Conservation (phyloP, 106 monocot genomes). For the Dioscorea zingiberensis region DNA sequence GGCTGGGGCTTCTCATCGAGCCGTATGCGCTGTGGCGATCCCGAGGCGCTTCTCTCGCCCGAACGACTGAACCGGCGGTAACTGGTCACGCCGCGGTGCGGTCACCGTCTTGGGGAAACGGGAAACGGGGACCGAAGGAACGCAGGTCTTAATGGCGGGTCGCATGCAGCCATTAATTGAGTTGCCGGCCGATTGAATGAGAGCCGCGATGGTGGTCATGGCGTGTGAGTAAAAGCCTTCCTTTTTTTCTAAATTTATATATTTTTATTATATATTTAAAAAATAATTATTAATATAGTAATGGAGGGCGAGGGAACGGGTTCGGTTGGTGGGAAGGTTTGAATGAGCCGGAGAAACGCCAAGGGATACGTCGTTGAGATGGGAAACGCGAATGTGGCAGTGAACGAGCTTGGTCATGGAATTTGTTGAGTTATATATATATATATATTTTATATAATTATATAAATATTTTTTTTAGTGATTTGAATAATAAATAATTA, state of each 20-base stretch:
- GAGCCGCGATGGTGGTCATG: not conserved
- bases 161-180: slow-evolving; percentile 18
- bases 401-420: too few relatives aligned
- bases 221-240: not conserved
- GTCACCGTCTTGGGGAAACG: slow-evolving; percentile 1
- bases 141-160: slow-evolving; percentile 11
- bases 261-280: too few relatives aligned
- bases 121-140: not conserved
- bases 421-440: too few relatives aligned
- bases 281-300: too few relatives aligned
- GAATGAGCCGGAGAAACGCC: too few relatives aligned
- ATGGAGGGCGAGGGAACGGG: too few relatives aligned
- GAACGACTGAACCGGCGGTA: slow-evolving; percentile 56
- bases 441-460: too few relatives aligned
- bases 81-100: not conserved
- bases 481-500: too few relatives aligned
- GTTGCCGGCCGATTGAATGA: slow-evolving; percentile 14
- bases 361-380: too few relatives aligned
- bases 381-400: too few relatives aligned
- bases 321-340: not conserved
- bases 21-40: slow-evolving; percentile 77
- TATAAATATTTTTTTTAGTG: too few relatives aligned
- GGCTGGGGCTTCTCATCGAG: slow-evolving; percentile 48
- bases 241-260: not conserved
- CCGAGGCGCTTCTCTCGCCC: slow-evolving; percentile 93